Conservation (phyloP, 495 filamentous ascomycete species). For the Thozetella sp. region DNA sequence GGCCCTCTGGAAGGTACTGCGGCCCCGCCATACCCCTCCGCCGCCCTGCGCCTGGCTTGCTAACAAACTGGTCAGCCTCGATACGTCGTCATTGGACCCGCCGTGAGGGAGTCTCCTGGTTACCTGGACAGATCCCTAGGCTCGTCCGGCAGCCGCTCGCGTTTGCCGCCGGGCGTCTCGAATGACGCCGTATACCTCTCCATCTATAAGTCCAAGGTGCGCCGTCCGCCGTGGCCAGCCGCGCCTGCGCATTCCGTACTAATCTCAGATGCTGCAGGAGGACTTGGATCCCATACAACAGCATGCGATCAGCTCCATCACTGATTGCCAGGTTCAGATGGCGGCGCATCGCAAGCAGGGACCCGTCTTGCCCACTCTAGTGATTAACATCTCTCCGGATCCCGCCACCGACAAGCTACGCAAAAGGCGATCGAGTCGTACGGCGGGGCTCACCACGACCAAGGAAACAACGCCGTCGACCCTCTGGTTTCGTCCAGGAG, state of each 20-base stretch:
- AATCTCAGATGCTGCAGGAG: constrained; percentile 29
- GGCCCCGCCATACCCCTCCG: neutral
- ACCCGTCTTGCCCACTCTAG: constrained; percentile 47
- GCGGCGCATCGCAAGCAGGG: constrained; percentile 57
- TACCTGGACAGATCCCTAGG: constrained; percentile 21
- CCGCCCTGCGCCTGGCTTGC: constrained; percentile 7
- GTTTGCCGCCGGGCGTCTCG: constrained; percentile 22
- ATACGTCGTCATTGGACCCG: constrained; percentile 43
- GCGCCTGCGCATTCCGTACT: neutral
- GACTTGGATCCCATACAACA: constrained; percentile 52
- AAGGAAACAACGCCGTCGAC: constrained; percentile 42
- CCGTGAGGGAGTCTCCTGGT: constrained; percentile 16
- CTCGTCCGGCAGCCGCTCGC: constrained; percentile 23
- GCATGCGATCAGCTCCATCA: constrained; percentile 46
- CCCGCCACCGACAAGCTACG: constrained; percentile 50
- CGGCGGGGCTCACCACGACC: constrained; percentile 43
- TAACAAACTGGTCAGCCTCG: constrained; percentile 38
- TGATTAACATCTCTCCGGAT: constrained; percentile 52
- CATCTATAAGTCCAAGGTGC: constrained; percentile 56
- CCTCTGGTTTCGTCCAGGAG: constrained; percentile 43
- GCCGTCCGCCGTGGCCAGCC: constrained; percentile 19
- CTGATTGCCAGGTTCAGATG: constrained; percentile 51
- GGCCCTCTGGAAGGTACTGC: constrained; percentile 57
- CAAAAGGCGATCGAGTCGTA: constrained; percentile 58
- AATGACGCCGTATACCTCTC: constrained; percentile 47